These are phyloP conservation scores for Fusarium caatingaense DNA, from an alignment of 2,329 filamentous ascomycete species.

Conservation along the genomic window DNA sequence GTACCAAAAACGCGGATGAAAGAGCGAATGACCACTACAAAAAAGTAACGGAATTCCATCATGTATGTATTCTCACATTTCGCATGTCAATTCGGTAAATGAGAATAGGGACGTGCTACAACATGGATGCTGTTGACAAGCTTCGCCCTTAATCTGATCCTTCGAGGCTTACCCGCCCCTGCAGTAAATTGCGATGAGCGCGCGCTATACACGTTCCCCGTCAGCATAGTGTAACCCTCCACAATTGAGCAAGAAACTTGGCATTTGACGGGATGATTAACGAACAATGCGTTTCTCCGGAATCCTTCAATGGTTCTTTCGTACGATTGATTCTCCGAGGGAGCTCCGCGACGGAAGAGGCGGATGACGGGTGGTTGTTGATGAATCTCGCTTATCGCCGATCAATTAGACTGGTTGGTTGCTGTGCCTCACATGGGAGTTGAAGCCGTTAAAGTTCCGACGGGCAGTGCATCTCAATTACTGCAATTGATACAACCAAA, in stretches of 20 bases:
- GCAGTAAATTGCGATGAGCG: constrained; percentile 18
- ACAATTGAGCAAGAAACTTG: background rate
- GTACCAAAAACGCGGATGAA: background rate
- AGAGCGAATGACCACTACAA: background rate
- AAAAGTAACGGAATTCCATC: background rate
- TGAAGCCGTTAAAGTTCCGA: background rate
- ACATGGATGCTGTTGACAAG: background rate
- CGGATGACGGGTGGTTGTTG: background rate
- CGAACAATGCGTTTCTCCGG: background rate
- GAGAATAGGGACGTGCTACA: background rate
- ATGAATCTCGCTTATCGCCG: constrained; percentile 1
- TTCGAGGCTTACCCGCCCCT: background rate
- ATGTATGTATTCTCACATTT: constrained; percentile 10
- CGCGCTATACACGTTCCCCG: background rate
- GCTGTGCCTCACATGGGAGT: background rate
- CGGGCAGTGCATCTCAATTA: background rate
- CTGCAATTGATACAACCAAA: too few relatives aligned
- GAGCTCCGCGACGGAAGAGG: background rate
- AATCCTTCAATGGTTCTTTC: background rate
- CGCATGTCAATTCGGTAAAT: background rate
- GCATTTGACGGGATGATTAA: background rate
- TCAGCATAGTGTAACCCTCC: background rate
- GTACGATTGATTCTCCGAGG: background rate
- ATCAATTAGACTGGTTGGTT: background rate
- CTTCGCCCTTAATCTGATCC: background rate